Evolutionary conservation across 768 basidiomycete genomes (phyloP), one percentile per base, ranked within the genome.

Genomic region (Agrocybe pediades): DNA sequence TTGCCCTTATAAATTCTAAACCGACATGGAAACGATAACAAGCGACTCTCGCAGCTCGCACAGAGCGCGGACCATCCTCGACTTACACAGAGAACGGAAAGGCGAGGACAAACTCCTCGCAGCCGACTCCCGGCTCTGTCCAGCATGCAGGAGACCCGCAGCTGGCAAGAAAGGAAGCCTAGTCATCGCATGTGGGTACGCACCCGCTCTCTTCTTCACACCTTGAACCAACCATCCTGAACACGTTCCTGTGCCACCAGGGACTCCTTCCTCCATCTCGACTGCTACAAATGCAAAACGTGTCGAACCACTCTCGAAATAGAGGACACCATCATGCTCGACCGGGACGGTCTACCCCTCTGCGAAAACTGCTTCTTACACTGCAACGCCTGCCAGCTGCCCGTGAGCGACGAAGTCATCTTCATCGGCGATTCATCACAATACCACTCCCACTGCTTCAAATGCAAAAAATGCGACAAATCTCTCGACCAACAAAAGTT

Each of bases 241-340:
- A 33, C 20, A 40, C 8, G 15, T 6, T 36, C 16, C 19, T 27
- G 24, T 20, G n/a, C 4, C 19, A 42, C 33, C 39, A 59, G 58
- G 15, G 47, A 54, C 20, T 50, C 52, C 9, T 58, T 57, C 47
- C 56, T 57, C 29, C 60, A 61, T 33, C 30, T 61, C 40, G 60
- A 61, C 26, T 61, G 60, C 47, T 61, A 61, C 50, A 58, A 53
- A 30, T 61, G 60, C 56, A 61, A 61, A 53, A 58, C 53, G 20
- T 61, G 60, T 41, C 36, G 36, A 13, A 51, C 16, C 4, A 16
- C 42, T 17, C 55, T 61, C 29, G 51, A 49, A 36, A 55, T 57
- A 6, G 41, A 61, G 20, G 54, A 61, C 33, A 45, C 40, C 20
- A 39, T 61, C 9, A 51, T 58, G 46, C 56, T 57, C 16, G 60